Conservation (phyloP, 202 grass and related monocot genomes). For the Saccharum hybrid region DNA sequence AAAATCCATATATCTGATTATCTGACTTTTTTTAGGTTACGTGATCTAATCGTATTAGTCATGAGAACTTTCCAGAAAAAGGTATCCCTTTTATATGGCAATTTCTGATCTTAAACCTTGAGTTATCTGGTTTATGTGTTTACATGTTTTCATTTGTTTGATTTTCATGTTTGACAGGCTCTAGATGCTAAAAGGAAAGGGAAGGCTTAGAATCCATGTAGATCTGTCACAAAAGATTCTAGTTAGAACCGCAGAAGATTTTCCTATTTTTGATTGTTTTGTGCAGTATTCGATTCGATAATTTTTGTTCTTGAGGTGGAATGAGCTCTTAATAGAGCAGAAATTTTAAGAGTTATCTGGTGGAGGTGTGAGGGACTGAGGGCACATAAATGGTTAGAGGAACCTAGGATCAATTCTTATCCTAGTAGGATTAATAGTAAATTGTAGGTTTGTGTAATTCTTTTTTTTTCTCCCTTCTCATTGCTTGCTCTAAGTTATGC, state of each 20-base stretch:
- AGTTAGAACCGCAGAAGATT: slow-evolving; percentile 23
- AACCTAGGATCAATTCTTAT: slow-evolving; percentile 26
- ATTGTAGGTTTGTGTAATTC: slow-evolving; percentile 43
- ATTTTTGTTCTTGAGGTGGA: slow-evolving; percentile 28
- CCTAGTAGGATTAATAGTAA: slow-evolving; percentile 20
- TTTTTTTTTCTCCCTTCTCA: not conserved
- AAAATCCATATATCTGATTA: slow-evolving; percentile 37
- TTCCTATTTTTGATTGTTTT: slow-evolving; percentile 46
- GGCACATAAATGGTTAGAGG: slow-evolving; percentile 29
- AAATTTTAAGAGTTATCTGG: slow-evolving; percentile 37
- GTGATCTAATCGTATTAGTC: slow-evolving; percentile 86
- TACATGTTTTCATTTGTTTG: slow-evolving; percentile 22
- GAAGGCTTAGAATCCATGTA: slow-evolving; percentile 55
- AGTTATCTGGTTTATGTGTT: slow-evolving; percentile 7
- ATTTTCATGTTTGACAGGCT: slow-evolving; percentile 53
- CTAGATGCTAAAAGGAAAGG: slow-evolving; percentile 85
- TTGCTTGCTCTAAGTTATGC: slow-evolving; percentile 4
- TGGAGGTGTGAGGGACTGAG: slow-evolving; percentile 15
- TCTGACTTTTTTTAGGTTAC: slow-evolving; percentile 58
- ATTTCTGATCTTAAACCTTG: slow-evolving; percentile 33
- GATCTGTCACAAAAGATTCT: slow-evolving; percentile 22
- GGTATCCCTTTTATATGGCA: slow-evolving; percentile 55
- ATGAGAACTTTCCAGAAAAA: slow-evolving; percentile 88
- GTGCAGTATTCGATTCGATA: slow-evolving; percentile 44
- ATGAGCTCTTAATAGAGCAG: slow-evolving; percentile 25